Base-by-base conservation (phyloP, 306 rosid genomes). In the Nissolia schottii region DNA sequence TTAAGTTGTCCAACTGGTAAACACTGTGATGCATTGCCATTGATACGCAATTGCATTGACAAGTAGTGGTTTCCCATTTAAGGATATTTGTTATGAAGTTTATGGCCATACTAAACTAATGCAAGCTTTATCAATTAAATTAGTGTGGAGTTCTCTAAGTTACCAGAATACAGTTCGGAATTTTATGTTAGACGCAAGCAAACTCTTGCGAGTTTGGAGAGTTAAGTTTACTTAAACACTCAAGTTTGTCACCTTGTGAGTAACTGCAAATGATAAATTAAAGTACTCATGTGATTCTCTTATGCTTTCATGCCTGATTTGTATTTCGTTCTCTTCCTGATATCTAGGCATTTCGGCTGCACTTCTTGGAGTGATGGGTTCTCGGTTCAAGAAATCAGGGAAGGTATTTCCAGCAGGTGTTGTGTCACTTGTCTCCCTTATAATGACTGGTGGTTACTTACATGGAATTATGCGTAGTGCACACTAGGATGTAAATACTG, bases 371-470 rank as follows among this genome's bases (percentile, higher is more conserved):
- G 96, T 89, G 80, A 95, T 95, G 99, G 99, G 99, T 55, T 81
- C 96, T 70, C 99, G 99, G 32, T 95, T 86, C 74, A 91, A 84
- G 90, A 88, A 82, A 40, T 95, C 99, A 7, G 93, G 99, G 71
- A 95, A 95, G 88, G 74, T 95, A 20, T 89, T 95, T 83, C 99
- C 99, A 5, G 99, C 99, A 3, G 99, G 99, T 7, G 90, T 91
- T 37, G 96, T 95, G 23, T 88, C 99, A n/a, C 85, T 95, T 25
- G 89, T 92, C 60, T 95, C 99, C 0, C 80, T 95, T 53, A 32
- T 89, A 70, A 95, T 95, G 99, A 85, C 97, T 0, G 97, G 93
- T 49, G 97, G 99, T 75, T 95, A 91, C 89, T 63, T 95, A 57
- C 99, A 95, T 80, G 99, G 99, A 81, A 89, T 95, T 61, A 61